Percentiles rank a stretch among this genome's conserved stretches.
Evolutionary conservation across 257 asterid species (phyloP).

Genomic region (Cinchona pubescens): DNA sequence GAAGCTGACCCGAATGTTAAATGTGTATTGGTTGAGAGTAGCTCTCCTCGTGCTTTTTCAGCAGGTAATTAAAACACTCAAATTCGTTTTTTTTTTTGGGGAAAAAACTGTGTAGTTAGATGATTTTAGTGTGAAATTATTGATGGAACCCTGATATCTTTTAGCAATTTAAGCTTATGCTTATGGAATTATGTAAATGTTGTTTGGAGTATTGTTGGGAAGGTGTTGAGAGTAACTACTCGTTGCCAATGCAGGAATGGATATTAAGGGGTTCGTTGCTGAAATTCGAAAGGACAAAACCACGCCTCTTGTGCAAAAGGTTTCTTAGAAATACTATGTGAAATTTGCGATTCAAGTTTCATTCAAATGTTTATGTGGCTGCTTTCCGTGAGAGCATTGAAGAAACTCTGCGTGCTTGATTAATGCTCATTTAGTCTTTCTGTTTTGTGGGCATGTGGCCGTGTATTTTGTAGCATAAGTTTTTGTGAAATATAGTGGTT

Average conservation of each 20-base stretch:
- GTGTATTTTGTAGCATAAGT: not conserved
- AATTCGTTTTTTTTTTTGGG: too few relatives aligned
- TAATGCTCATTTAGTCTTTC: not conserved
- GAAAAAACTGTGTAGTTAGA: too few relatives aligned
- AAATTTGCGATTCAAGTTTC: slow-evolving; percentile 52
- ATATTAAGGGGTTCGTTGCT: slow-evolving; percentile 95
- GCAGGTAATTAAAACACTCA: slow-evolving; percentile 54
- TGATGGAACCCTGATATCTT: not conserved
- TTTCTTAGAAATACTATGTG: slow-evolving; percentile 26
- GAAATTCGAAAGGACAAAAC: slow-evolving; percentile 86
- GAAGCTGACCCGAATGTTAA: slow-evolving; percentile 82
- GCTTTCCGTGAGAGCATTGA: not conserved
- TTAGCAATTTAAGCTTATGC: too few relatives aligned
- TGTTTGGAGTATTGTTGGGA: slow-evolving; percentile 8
- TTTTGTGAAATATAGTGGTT: not conserved
- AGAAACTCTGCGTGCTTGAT: not conserved
- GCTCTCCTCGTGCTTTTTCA: slow-evolving; percentile 87
- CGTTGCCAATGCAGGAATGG: slow-evolving; percentile 89
- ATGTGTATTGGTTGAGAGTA: slow-evolving; percentile 85
- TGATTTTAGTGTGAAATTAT: not conserved
- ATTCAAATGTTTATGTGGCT: not conserved
- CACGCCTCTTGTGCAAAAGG: slow-evolving; percentile 85
- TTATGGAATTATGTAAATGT: too few relatives aligned
- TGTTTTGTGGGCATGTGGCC: not conserved
- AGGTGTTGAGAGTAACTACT: slow-evolving; percentile 50